Evolutionary conservation across 331 rosid genomes (phyloP).

Genomic region (Dryas integrifolia): DNA sequence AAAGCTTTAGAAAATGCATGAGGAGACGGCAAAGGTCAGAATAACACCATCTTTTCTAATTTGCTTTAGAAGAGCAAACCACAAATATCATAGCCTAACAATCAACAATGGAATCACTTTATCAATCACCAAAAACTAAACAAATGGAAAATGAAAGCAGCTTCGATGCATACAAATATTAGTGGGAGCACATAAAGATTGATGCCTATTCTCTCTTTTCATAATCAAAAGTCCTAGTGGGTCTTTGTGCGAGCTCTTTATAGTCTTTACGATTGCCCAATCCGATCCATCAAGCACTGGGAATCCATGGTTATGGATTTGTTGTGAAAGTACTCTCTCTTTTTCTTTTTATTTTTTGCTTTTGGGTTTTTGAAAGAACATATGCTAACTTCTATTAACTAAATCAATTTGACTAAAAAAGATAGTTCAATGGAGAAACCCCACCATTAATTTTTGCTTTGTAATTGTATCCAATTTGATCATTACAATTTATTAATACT

Average conservation of each 20-base stretch:
- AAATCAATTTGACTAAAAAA: neutral
- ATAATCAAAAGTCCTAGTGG: neutral
- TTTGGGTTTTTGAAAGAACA: no score
- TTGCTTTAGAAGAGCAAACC: neutral
- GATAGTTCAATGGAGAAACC: neutral
- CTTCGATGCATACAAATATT: neutral
- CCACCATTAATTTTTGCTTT: neutral
- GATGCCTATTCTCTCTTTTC: neutral
- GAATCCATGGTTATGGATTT: slow-evolving; percentile 2
- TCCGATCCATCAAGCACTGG: neutral
- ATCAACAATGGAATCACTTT: neutral
- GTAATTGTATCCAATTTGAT: neutral
- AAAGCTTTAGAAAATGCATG: neutral
- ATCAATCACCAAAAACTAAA: slow-evolving; percentile 1
- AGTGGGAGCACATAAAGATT: neutral
- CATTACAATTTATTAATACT: neutral
- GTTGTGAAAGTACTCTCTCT: neutral
- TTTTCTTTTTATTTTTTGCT: no score
- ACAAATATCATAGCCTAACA: neutral
- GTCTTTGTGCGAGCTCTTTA: neutral
- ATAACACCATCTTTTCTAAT: neutral
- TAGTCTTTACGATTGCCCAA: neutral
- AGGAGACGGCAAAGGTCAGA: neutral
- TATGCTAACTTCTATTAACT: no score
- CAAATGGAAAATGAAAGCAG: neutral